Evolutionary conservation across 2,329 filamentous ascomycete genomes (phyloP).

Genomic region (Cercospora berteroae): DNA sequence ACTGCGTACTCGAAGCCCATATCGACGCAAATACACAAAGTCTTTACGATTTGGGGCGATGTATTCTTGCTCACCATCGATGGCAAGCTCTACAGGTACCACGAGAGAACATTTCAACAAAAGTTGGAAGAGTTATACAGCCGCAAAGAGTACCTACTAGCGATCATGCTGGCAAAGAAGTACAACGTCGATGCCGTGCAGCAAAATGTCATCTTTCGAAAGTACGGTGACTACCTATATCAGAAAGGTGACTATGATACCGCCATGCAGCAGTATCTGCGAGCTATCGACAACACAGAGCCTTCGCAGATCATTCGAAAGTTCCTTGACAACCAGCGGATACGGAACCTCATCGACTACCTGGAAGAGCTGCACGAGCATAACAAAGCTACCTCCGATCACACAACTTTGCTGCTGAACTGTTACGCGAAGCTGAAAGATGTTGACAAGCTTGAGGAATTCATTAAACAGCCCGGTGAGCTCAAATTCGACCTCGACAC

Average conservation of each 20-base stretch:
- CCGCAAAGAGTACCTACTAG: constrained; percentile 85
- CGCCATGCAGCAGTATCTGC: constrained; percentile 98
- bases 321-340: constrained; percentile 94
- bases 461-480: constrained; percentile 93
- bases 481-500: constrained; percentile 96
- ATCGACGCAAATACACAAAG: constrained; percentile 71
- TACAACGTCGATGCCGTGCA: constrained; percentile 75
- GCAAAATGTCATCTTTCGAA: constrained; percentile 87
- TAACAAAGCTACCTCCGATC: constrained; percentile 87
- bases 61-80: constrained; percentile 87
- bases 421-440: constrained; percentile 98
- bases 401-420: constrained; percentile 90
- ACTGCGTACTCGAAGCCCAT: constrained; percentile 86
- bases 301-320: constrained; percentile 95
- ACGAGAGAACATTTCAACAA: constrained; percentile 86
- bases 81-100: constrained; percentile 86
- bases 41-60: constrained; percentile 88
- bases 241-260: constrained; percentile 95
- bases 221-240: constrained; percentile 91
- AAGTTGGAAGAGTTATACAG: constrained; percentile 92
- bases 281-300: constrained; percentile 92
- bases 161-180: constrained; percentile 90
- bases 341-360: constrained; percentile 96
- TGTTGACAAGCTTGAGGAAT: constrained; percentile 90
- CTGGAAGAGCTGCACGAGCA: constrained; percentile 94